Percentiles rank a stretch among this genome's conserved stretches.
Conservation (phyloP, 306 rosid species). For the Pyrus communis region DNA sequence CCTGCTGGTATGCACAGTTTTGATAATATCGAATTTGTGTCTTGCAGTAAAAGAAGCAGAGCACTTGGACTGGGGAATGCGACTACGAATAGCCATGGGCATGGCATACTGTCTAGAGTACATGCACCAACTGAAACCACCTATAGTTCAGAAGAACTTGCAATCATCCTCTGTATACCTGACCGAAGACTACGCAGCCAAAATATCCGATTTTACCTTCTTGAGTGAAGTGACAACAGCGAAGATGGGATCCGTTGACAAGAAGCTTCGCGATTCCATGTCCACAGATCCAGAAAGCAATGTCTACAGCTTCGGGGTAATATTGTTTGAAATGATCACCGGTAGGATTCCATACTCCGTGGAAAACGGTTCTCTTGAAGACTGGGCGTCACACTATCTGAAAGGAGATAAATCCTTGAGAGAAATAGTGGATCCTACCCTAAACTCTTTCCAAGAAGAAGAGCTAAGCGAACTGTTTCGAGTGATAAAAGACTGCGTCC, state of each 20-base stretch:
- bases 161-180: slow-evolving; percentile 66
- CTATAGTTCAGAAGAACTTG: slow-evolving; percentile 44
- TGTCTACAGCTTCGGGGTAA: slow-evolving; percentile 67
- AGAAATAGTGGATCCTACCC: slow-evolving; percentile 65
- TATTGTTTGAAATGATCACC: slow-evolving; percentile 72
- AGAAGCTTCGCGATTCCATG: slow-evolving; percentile 30
- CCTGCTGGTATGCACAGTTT: background rate
- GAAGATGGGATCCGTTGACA: slow-evolving; percentile 27
- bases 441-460: slow-evolving; percentile 36
- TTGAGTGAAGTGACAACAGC: slow-evolving; percentile 44
- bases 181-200: slow-evolving; percentile 89
- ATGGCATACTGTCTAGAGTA: slow-evolving; percentile 84
- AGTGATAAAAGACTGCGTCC: slow-evolving; percentile 49
- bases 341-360: slow-evolving; percentile 53
- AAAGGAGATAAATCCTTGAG: slow-evolving; percentile 37
- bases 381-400: slow-evolving; percentile 62
- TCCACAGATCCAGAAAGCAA: slow-evolving; percentile 38
- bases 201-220: slow-evolving; percentile 67
- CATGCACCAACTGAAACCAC: slow-evolving; percentile 68
- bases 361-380: slow-evolving; percentile 38
- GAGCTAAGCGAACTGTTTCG: slow-evolving; percentile 44
- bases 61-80: slow-evolving; percentile 78
- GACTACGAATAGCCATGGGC: slow-evolving; percentile 84
- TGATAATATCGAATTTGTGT: slow-evolving; percentile 8
- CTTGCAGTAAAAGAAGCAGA: slow-evolving; percentile 82